Evolutionary conservation across 805 yeast species (phyloP).

Genomic region (Debaryomyces maramus): DNA sequence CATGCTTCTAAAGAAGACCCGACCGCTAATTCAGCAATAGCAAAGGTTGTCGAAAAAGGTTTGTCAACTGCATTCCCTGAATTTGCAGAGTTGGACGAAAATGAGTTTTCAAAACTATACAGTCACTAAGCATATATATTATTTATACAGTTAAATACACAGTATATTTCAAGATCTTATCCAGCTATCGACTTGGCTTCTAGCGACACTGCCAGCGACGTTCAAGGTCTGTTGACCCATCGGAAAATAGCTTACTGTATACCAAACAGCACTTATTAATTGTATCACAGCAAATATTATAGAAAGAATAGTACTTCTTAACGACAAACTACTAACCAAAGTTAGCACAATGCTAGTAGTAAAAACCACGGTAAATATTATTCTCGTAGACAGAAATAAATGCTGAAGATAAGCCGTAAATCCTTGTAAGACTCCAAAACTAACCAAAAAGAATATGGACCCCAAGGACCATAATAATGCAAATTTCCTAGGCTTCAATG

Average conservation of each 20-base stretch:
- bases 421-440: constrained; percentile 48
- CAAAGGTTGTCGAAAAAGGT: constrained; percentile 41
- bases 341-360: constrained; percentile 41
- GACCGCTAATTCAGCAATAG: constrained; percentile 46
- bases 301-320: constrained; percentile 38
- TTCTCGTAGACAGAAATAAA: constrained; percentile 42
- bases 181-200: constrained; percentile 47
- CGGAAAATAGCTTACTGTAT: constrained; percentile 49
- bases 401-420: constrained; percentile 40
- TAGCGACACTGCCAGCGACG: constrained; percentile 43
- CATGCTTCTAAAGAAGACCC: constrained; percentile 33
- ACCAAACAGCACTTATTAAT: constrained; percentile 43
- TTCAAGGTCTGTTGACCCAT: constrained; percentile 45
- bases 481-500: constrained; percentile 45
- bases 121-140: constrained; percentile 7
- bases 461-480: constrained; percentile 50
- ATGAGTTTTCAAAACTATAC: constrained; percentile 15
- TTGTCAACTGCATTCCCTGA: constrained; percentile 34
- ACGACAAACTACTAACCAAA: constrained; percentile 34
- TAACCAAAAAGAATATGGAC: constrained; percentile 44
- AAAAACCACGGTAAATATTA: constrained; percentile 39
- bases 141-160: constrained; percentile 5
- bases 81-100: constrained; percentile 18
- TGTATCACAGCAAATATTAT: constrained; percentile 43
- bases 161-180: constrained; percentile 25